Conservation (phyloP, 78 protist genomes). For the Emiliania huxleyi region DNA sequence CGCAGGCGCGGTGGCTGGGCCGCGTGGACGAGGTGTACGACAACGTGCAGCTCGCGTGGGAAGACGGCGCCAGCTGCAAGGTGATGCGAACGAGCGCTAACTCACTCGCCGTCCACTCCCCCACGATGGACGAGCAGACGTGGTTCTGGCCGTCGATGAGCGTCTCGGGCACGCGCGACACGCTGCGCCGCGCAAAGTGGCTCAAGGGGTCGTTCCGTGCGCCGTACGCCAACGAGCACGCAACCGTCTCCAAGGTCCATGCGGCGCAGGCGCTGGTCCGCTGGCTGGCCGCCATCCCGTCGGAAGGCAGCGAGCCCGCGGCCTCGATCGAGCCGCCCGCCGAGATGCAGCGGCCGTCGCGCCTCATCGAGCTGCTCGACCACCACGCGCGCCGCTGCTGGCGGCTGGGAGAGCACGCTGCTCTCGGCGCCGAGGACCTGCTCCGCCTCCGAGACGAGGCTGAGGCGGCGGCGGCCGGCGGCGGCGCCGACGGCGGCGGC, state of each 20-base stretch:
- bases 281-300: neutral
- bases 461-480: neutral
- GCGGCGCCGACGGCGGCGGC: neutral
- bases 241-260: neutral
- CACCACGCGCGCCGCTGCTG: neutral
- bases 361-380: neutral
- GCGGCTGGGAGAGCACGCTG: constrained; percentile 9
- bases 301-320: neutral
- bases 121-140: neutral
- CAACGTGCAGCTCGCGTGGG: neutral
- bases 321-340: neutral
- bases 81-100: neutral
- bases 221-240: neutral
- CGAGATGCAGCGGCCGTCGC: neutral
- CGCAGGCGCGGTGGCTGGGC: neutral
- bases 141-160: neutral
- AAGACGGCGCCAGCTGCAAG: neutral
- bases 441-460: neutral
- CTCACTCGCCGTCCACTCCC: neutral
- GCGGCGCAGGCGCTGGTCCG: constrained; percentile 10
- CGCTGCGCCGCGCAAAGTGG: constrained; percentile 26
- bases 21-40: constrained; percentile 23
- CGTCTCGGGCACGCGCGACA: neutral
- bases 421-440: neutral
- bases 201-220: neutral